Conservation (phyloP, 1,139 yeast genomes). For the Sugiyamaella pinicola region DNA sequence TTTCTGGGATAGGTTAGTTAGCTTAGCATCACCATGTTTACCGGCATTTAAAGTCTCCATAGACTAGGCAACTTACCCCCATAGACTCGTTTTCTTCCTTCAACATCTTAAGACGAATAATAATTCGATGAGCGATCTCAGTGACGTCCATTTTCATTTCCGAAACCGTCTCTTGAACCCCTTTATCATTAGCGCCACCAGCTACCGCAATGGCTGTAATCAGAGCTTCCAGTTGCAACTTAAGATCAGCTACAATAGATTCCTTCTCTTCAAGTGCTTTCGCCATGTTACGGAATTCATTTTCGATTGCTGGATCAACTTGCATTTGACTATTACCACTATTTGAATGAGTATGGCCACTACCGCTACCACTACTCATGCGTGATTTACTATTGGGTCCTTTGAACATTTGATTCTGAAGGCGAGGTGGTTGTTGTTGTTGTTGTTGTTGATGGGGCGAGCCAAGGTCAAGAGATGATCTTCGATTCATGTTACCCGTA, state of each 20-base stretch:
- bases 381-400: slow-evolving; percentile 1
- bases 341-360: slow-evolving; percentile 8
- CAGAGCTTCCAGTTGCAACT: slow-evolving; percentile 63
- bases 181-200: slow-evolving; percentile 19
- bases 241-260: slow-evolving; percentile 60
- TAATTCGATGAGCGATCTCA: slow-evolving; percentile 74
- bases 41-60: too few species aligned
- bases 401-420: slow-evolving; percentile 7
- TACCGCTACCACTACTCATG: background rate
- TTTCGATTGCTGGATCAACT: slow-evolving; percentile 32
- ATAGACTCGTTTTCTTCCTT: slow-evolving; percentile 72
- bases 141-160: slow-evolving; percentile 54
- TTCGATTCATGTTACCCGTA: background rate
- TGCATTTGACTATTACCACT: slow-evolving; percentile 7
- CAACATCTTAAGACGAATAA: slow-evolving; percentile 62
- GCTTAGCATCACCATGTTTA: too few species aligned
- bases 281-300: slow-evolving; percentile 52
- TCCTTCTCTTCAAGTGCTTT: slow-evolving; percentile 55
- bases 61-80: slow-evolving; percentile 45
- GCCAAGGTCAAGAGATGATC: slow-evolving; percentile 5
- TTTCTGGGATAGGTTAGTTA: slow-evolving; percentile 36
- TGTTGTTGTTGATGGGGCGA: slow-evolving; percentile 5
- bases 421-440: slow-evolving; percentile 1
- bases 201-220: slow-evolving; percentile 53
- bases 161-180: slow-evolving; percentile 21